A percentile compares a stretch with the other conserved stretches of the same genome.
These are phyloP conservation scores for Oryza punctata DNA, from an alignment of 176 grass and related monocot genomes.

Conservation along the genomic window DNA sequence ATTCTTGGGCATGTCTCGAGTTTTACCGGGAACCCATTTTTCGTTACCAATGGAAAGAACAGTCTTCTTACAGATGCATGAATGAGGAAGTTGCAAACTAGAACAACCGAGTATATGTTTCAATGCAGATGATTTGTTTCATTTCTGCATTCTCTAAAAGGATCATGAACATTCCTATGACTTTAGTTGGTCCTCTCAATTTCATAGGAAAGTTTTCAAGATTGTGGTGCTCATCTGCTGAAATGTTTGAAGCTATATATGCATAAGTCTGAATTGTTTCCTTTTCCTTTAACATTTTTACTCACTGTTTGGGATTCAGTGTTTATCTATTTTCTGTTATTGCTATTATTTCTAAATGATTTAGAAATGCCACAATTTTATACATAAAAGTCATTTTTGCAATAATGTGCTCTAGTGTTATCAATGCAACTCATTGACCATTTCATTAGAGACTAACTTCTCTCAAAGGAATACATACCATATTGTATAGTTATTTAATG, in stretches of 20 bases:
- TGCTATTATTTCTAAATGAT: slow-evolving; percentile 9
- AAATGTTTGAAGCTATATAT: not conserved
- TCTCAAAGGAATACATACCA: not conserved
- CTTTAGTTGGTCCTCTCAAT: not conserved
- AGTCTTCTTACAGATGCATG: not conserved
- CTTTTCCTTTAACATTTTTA: not conserved
- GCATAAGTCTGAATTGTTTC: not conserved
- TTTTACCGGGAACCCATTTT: not conserved
- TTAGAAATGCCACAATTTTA: not conserved
- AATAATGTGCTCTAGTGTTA: not conserved
- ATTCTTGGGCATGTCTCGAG: not conserved
- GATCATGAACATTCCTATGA: not conserved
- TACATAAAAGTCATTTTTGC: not conserved
- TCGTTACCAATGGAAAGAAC: not conserved
- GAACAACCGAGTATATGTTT: not conserved
- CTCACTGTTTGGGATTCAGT: not conserved
- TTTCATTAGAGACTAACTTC: not conserved
- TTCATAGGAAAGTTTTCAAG: not conserved
- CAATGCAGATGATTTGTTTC: not conserved
- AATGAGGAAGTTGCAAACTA: not conserved
- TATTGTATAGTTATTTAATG: not conserved
- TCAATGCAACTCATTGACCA: not conserved
- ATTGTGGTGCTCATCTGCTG: not conserved
- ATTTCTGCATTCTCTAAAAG: not conserved
- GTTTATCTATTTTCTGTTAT: not conserved